phyloP scores from a whole-genome alignment of 2,329 filamentous ascomycete genomes.

The Colletotrichum salicis region DNA sequence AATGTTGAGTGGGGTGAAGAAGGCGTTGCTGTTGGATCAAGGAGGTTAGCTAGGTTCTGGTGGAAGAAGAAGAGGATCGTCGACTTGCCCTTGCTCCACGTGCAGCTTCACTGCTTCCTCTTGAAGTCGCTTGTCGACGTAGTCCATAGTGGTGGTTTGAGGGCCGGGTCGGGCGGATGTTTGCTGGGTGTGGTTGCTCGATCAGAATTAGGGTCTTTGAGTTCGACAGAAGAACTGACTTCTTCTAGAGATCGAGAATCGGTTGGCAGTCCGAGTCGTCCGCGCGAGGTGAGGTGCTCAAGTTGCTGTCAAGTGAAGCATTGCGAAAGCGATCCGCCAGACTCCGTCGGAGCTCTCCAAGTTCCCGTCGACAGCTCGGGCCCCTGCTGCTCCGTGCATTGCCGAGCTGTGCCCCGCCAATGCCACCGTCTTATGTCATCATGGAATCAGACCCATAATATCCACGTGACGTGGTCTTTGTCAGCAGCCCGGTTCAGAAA shows the following conservation, averaged over 20 bases:
- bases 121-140: slow-evolving; percentile 66
- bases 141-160: slow-evolving; percentile 57
- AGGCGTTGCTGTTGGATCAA: slow-evolving; percentile 46
- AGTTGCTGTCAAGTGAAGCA: neutral
- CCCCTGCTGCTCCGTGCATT: neutral
- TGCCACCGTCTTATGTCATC: neutral
- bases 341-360: slow-evolving; percentile 29
- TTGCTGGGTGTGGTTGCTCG: neutral
- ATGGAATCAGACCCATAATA: neutral
- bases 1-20: slow-evolving; percentile 72
- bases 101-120: slow-evolving; percentile 61
- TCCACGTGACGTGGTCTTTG: neutral
- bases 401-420: slow-evolving; percentile 11
- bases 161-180: neutral
- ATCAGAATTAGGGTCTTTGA: neutral
- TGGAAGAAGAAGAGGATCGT: neutral
- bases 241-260: neutral
- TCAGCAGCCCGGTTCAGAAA: neutral
- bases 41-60: neutral
- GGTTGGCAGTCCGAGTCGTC: neutral
- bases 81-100: slow-evolving; percentile 44
- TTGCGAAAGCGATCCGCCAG: neutral
- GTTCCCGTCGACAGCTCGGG: slow-evolving; percentile 12
- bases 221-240: neutral
- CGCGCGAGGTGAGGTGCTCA: neutral